phyloP scores from a whole-genome alignment of 2,329 filamentous ascomycete species.

The Exophiala mesophila region DNA sequence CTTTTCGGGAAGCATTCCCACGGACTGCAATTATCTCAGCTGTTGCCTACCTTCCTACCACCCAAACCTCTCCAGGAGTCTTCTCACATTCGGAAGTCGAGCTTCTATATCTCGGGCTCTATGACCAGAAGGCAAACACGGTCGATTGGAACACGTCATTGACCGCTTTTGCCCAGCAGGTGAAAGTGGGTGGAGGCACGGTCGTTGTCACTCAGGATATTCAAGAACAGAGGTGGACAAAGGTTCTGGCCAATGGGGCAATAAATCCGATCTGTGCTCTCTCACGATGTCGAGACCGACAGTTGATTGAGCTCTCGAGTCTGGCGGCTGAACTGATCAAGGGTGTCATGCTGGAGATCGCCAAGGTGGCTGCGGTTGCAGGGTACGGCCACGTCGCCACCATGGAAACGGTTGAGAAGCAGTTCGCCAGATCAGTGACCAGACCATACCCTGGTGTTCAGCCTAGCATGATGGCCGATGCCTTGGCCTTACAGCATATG shows the following conservation, averaged over 20 bases:
- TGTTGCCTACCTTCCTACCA: constrained; percentile 51
- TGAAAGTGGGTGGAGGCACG: constrained; percentile 42
- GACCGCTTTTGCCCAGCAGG: constrained; percentile 37
- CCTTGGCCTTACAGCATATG: constrained; percentile 36
- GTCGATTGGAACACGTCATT: constrained; percentile 6
- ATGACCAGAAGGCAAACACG: constrained; percentile 40
- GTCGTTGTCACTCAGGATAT: constrained; percentile 50
- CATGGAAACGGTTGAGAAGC: constrained; percentile 33
- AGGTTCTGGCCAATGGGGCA: constrained; percentile 55
- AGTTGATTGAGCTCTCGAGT: constrained; percentile 42
- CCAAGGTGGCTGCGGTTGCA: constrained; percentile 35
- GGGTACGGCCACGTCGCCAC: constrained; percentile 34
- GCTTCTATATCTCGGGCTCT: constrained; percentile 47
- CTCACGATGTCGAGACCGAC: constrained; percentile 49
- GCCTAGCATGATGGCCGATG: constrained; percentile 49
- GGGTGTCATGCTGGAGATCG: constrained; percentile 43
- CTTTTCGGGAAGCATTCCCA: constrained; percentile 40
- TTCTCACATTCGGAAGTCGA: constrained; percentile 46
- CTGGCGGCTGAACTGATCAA: constrained; percentile 29
- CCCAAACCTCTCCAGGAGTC: constrained; percentile 45
- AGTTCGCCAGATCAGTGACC: constrained; percentile 34
- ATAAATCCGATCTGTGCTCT: constrained; percentile 59
- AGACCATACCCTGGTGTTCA: constrained; percentile 38
- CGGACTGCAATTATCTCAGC: constrained; percentile 50
- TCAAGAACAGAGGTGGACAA: constrained; percentile 55